Percentiles rank a stretch among this genome's conserved stretches.
phyloP scores from a whole-genome alignment of 169 alveolate genomes.

The Cryptosporidium felis region DNA sequence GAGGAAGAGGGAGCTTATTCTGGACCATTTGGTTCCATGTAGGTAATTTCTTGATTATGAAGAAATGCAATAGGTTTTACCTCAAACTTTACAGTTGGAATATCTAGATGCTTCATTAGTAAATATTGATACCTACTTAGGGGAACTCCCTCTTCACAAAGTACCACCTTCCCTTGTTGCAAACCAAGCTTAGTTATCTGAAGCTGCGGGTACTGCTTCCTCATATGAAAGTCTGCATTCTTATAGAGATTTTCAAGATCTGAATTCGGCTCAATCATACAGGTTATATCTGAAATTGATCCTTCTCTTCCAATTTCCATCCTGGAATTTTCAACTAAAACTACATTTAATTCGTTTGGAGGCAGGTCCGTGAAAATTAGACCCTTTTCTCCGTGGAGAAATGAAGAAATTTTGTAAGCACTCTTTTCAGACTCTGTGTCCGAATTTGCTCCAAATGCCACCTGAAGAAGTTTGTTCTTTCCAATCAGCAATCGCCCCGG shows the following conservation, averaged over 20 bases:
- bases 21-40: not conserved
- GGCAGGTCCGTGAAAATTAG: conserved; percentile 35
- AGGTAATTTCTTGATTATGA: conserved; percentile 8
- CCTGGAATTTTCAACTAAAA: conserved; percentile 16
- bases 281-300: conserved; percentile 37
- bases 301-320: conserved; percentile 62
- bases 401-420: conserved; percentile 75
- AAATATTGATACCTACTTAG: conserved; percentile 27
- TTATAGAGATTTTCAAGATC: not conserved
- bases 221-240: conserved; percentile 41
- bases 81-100: conserved; percentile 55
- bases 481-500: conserved; percentile 77
- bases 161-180: not conserved
- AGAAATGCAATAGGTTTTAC: conserved; percentile 21
- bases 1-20: too few species aligned
- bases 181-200: not conserved
- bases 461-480: conserved; percentile 79
- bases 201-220: conserved; percentile 28
- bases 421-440: conserved; percentile 73
- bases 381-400: conserved; percentile 49
- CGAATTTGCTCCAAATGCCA: conserved; percentile 78
- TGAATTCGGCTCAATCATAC: conserved; percentile 15
- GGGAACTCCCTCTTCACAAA: conserved; percentile 32
- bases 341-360: conserved; percentile 21
- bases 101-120: conserved; percentile 7